Evolutionary conservation across 169 alveolate species (phyloP).

Genomic region (Plasmodium ovale): DNA sequence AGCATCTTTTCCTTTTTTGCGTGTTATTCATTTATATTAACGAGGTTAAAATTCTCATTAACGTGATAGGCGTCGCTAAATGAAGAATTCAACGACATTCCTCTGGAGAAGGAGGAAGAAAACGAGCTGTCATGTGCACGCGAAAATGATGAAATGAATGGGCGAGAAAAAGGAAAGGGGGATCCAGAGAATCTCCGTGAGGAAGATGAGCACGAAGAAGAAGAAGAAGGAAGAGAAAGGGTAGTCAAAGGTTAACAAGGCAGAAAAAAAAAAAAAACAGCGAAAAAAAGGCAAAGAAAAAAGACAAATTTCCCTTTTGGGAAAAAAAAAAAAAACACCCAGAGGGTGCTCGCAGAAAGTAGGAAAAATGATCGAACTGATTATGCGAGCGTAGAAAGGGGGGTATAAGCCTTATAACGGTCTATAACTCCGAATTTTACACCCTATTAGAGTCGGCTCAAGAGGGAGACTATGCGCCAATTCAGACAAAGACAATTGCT

Average conservation of each 20-base stretch:
- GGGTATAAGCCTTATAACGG: too few relatives aligned
- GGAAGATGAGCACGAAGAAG: too few relatives aligned
- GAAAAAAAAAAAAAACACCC: not conserved
- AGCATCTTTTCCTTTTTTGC: too few relatives aligned
- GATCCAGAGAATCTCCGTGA: not conserved
- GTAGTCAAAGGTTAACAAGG: not conserved
- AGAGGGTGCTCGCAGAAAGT: not conserved
- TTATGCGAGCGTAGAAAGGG: too few relatives aligned
- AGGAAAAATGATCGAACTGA: too few relatives aligned
- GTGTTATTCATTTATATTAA: too few relatives aligned
- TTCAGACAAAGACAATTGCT: not conserved
- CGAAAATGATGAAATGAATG: not conserved
- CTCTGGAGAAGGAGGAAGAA: not conserved
- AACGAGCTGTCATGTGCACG: not conserved
- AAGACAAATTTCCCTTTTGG: too few relatives aligned
- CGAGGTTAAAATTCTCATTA: not conserved
- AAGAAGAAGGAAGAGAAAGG: not conserved
- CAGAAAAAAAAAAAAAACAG: not conserved
- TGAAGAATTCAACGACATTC: not conserved
- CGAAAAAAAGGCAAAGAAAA: not conserved
- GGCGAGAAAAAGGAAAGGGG: not conserved
- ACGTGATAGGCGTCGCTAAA: constrained; percentile 1
- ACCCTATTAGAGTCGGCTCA: not conserved
- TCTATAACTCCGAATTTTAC: too few relatives aligned
- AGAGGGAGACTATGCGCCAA: constrained; percentile 1